Percentiles rank a stretch among this genome's conserved stretches.
Conservation (phyloP, 495 filamentous ascomycete genomes). For the Aspergillus sclerotiicarbonarius region DNA sequence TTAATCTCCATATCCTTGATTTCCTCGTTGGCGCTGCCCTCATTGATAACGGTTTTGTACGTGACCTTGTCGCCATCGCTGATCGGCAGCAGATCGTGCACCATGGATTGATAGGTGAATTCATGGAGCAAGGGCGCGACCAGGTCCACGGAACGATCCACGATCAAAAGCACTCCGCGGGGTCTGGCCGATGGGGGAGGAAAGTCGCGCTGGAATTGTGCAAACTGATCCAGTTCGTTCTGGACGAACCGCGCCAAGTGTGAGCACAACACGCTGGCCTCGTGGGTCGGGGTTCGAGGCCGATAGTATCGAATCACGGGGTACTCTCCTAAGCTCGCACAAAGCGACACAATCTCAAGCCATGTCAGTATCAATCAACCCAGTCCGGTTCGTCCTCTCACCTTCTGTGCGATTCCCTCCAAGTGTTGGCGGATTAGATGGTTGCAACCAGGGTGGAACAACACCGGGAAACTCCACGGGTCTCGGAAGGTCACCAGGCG, state of each 20-base stretch:
- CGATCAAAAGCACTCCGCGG: conserved; percentile 78
- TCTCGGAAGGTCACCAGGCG: conserved; percentile 88
- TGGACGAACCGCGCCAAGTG: conserved; percentile 93
- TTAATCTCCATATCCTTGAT: conserved; percentile 86
- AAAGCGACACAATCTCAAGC: conserved; percentile 75
- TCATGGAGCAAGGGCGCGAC: conserved; percentile 86
- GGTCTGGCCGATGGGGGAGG: conserved; percentile 78
- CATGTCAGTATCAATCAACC: conserved; percentile 23
- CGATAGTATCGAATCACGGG: conserved; percentile 88
- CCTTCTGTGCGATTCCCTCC: conserved; percentile 81
- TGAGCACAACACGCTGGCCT: conserved; percentile 80
- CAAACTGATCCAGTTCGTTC: conserved; percentile 81
- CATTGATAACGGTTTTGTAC: conserved; percentile 75
- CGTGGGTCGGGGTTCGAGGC: conserved; percentile 71
- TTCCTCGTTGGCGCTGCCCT: conserved; percentile 63
- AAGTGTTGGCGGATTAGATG: conserved; percentile 77
- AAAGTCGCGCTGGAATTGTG: conserved; percentile 76
- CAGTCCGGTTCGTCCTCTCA: conserved; percentile 30
- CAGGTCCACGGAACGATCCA: conserved; percentile 89
- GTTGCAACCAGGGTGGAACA: conserved; percentile 90
- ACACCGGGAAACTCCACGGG: conserved; percentile 88
- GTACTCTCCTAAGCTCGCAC: conserved; percentile 80
- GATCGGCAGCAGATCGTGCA: conserved; percentile 84
- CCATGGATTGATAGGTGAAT: conserved; percentile 98
- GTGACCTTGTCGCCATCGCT: conserved; percentile 84